Evolutionary conservation across 1,284 basidiomycete species (phyloP), one percentile per base, ranked within the genome.

Genomic region (Pholiota adiposa): DNA sequence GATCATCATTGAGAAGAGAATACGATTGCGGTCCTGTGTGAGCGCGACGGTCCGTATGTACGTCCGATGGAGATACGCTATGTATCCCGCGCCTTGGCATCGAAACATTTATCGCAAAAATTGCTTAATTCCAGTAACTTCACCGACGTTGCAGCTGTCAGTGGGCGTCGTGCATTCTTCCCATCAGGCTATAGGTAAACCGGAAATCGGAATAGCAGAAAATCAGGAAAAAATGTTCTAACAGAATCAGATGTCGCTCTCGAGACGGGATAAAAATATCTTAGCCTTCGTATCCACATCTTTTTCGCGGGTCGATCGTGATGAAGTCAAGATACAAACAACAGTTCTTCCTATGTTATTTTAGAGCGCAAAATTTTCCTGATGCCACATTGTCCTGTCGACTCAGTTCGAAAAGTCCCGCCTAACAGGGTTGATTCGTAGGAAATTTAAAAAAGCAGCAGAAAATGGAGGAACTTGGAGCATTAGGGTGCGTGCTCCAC

Each of bases 1-100:
- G 41, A 54, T 54, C 43, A 53, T 53, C 51, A 53, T 38, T 21
- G 33, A 12, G 44, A 46, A 46, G 25, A 27, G 25, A 27, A 46
- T 46, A 46, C 23, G 16, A 5, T 46, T 46, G 16, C 44, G 44
- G 23, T 11, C 7, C 44, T 27, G 23, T 46, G 44, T 27, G 44
- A 46, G 12, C 23, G 44, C 14, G 23, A 46, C 44, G 44, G 44
- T 14, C 44, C 44, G 44, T 41, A 9, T 19, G 19, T 11, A 43
- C 11, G 2, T 19, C 19, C 3, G 21, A 43, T 43, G 40, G 40
- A 19, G 40, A 43, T 38, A n/a, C n/a, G 40, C 18, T 41, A 18
- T 11, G 2, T 21, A 16, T 46, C 44, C 44, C 44, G 21, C 21
- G 23, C 12, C 44, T 46, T 46, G 44, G 44, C 44, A n/a, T n/a